These are phyloP conservation scores for Aspergillus felis DNA, from an alignment of 2,329 filamentous ascomycete species.

Conservation along the genomic window DNA sequence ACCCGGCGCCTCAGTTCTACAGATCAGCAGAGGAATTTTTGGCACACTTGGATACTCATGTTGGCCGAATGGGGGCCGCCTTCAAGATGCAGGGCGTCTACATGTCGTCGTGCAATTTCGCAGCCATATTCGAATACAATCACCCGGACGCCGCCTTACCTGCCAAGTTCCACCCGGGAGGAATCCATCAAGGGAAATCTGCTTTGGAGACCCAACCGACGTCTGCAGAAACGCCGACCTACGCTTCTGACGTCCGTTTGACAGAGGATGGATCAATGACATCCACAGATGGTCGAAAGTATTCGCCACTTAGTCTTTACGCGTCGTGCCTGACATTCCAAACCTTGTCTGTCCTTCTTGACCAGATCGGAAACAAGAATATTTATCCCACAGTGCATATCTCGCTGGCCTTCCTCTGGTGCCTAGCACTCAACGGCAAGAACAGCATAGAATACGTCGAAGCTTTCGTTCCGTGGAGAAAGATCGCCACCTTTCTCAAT, in stretches of 20 bases:
- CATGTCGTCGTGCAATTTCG: constrained; percentile 52
- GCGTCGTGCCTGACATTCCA: constrained; percentile 41
- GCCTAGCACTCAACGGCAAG: constrained; percentile 33
- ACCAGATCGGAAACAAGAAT: constrained; percentile 48
- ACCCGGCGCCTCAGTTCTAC: constrained; percentile 36
- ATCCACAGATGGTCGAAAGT: constrained; percentile 12
- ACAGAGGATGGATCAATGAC: constrained; percentile 13
- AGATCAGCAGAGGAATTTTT: constrained; percentile 40
- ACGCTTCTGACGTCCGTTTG: constrained; percentile 6
- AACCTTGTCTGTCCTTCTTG: constrained; percentile 43
- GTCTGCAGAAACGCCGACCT: constrained; percentile 23
- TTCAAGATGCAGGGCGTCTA: constrained; percentile 54
- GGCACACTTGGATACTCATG: constrained; percentile 44
- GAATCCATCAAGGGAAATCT: constrained; percentile 10
- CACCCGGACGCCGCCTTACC: constrained; percentile 31
- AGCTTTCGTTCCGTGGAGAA: constrained; percentile 48
- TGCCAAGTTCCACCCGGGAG: constrained; percentile 21
- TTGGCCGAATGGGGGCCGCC: constrained; percentile 44
- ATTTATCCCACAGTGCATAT: constrained; percentile 54
- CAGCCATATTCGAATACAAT: constrained; percentile 55
- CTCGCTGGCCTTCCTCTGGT: constrained; percentile 51
- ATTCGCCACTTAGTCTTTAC: constrained; percentile 30
- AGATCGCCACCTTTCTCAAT: constrained; percentile 52
- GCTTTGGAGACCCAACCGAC: constrained; percentile 11
- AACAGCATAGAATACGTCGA: constrained; percentile 40